Conservation (phyloP, 2,329 filamentous ascomycete genomes). For the Rhytidhysteron rufulum region DNA sequence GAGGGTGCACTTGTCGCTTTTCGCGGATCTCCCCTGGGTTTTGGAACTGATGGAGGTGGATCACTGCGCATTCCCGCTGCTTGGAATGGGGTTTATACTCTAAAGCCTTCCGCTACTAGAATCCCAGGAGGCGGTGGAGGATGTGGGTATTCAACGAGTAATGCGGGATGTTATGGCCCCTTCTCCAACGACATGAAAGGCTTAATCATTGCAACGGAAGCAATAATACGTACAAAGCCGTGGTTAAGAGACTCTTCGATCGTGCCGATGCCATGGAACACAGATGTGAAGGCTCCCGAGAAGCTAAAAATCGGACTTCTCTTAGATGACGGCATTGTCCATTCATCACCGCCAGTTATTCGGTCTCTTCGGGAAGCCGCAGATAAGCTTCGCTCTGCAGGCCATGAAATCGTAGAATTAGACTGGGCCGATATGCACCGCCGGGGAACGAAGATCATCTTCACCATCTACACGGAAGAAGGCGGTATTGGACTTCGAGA, state of each 20-base stretch:
- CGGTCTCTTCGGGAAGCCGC: too few relatives aligned
- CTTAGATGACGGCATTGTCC: too few relatives aligned
- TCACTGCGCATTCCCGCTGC: conserved; percentile 52
- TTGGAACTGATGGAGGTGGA: conserved; percentile 53
- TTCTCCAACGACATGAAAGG: conserved; percentile 49
- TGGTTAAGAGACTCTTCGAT: conserved; percentile 63
- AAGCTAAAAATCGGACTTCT: too few relatives aligned
- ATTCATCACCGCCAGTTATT: too few relatives aligned
- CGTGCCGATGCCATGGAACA: conserved; percentile 59
- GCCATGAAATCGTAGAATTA: too few relatives aligned
- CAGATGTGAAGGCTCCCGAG: too few relatives aligned
- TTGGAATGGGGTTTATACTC: conserved; percentile 52
- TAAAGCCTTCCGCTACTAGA: conserved; percentile 44
- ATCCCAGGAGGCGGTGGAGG: conserved; percentile 1
- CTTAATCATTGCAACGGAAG: conserved; percentile 51
- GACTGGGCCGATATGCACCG: too few relatives aligned
- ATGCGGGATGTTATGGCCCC: conserved; percentile 56
- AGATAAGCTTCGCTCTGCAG: too few relatives aligned
- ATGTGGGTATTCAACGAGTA: conserved; percentile 45
- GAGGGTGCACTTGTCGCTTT: conserved; percentile 53
- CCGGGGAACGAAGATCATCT: too few relatives aligned
- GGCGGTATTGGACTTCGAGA: too few relatives aligned
- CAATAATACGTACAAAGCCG: conserved; percentile 53
- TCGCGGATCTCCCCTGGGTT: conserved; percentile 48
- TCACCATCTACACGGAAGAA: too few relatives aligned